Conservation (phyloP, 2,329 filamentous ascomycete species). For the Fusarium tricinctum region DNA sequence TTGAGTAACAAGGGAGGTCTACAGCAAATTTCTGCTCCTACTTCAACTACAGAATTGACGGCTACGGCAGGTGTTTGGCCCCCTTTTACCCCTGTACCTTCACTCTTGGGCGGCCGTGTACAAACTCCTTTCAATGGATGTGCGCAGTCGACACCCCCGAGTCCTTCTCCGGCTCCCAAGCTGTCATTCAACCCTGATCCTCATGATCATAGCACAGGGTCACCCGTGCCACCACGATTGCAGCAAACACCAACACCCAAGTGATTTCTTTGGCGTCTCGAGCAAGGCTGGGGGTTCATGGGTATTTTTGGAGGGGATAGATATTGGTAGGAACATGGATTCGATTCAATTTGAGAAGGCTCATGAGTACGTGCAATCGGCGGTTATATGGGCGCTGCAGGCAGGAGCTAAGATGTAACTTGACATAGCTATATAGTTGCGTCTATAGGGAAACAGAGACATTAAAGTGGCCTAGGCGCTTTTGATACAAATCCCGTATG, state of each 20-base stretch:
- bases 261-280: background rate
- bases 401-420: constrained; percentile 8
- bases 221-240: background rate
- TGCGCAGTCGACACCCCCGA: constrained; percentile 36
- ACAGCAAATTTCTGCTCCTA: background rate
- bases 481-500: too few species aligned
- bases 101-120: background rate
- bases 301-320: constrained; percentile 6
- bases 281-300: background rate
- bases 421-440: background rate
- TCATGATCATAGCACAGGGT: background rate
- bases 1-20: background rate
- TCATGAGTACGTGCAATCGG: background rate
- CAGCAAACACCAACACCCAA: background rate
- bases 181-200: constrained; percentile 1
- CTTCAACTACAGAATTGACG: background rate
- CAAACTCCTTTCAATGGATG: background rate
- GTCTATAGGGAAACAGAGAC: too few species aligned
- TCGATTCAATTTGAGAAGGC: background rate
- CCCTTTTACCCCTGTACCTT: constrained; percentile 10
- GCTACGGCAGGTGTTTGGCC: background rate
- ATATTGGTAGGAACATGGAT: background rate
- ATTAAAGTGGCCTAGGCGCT: too few species aligned
- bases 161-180: constrained; percentile 42
- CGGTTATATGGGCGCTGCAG: background rate